Conservation (phyloP, 1,284 basidiomycete species). For the Pulchroboletus neoregius region DNA sequence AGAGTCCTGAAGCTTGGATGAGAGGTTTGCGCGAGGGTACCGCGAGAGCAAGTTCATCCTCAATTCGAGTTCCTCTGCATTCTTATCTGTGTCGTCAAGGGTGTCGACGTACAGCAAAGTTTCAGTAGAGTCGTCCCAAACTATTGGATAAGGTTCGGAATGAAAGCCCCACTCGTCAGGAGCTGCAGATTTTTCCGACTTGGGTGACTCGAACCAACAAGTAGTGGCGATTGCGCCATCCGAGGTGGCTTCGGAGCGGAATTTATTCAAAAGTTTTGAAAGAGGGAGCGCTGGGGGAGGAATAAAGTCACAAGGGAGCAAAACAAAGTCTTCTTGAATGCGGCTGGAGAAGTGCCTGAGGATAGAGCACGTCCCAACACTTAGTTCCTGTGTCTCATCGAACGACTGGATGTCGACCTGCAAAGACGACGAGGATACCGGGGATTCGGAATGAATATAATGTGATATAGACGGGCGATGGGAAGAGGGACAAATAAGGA, state of each 20-base stretch:
- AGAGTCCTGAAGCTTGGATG: conserved; percentile 73
- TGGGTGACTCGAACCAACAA: conserved; percentile 66
- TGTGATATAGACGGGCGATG: conserved; percentile 76
- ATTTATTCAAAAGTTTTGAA: conserved; percentile 72
- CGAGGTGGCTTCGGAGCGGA: conserved; percentile 64
- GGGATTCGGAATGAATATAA: conserved; percentile 69
- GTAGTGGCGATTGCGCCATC: conserved; percentile 71
- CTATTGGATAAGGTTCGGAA: conserved; percentile 46
- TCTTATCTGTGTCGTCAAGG: conserved; percentile 60
- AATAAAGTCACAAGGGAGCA: conserved; percentile 90
- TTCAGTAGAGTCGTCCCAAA: conserved; percentile 60
- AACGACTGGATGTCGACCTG: conserved; percentile 71
- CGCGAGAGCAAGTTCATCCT: conserved; percentile 71
- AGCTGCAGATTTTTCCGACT: conserved; percentile 50
- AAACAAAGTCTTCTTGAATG: conserved; percentile 78
- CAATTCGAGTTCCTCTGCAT: conserved; percentile 67
- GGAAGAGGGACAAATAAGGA: conserved; percentile 77
- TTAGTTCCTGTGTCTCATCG: conserved; percentile 63
- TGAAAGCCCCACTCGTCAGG: conserved; percentile 64
- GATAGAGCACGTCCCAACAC: conserved; percentile 65
- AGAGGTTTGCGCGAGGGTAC: conserved; percentile 71
- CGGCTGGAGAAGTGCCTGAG: conserved; percentile 66
- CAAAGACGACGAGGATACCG: conserved; percentile 54
- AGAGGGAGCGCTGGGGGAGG: conserved; percentile 73
- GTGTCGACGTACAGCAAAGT: conserved; percentile 73